Conservation (phyloP, 306 rosid species). For the Vigna mungo region DNA sequence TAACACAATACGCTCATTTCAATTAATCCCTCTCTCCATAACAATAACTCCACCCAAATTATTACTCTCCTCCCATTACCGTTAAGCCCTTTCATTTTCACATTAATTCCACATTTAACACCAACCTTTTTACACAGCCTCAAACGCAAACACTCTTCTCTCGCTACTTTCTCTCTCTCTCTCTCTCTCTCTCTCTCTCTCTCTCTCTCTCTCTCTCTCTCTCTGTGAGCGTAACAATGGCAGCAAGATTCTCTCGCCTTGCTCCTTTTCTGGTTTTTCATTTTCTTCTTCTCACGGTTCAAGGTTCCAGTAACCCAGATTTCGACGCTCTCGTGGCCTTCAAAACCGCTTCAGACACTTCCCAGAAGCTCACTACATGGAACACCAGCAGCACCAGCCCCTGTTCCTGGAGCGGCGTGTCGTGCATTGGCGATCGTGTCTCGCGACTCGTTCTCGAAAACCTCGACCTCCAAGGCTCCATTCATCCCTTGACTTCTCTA, state of each 20-base stretch:
- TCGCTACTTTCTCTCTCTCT: neutral
- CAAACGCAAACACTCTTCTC: neutral
- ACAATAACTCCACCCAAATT: slow-evolving; percentile 15
- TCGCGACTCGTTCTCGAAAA: slow-evolving; percentile 81
- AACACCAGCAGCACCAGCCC: slow-evolving; percentile 58
- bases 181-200: neutral
- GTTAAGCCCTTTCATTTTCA: slow-evolving; percentile 46
- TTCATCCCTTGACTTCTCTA: slow-evolving; percentile 55
- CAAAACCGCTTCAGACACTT: slow-evolving; percentile 67
- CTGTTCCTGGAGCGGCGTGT: slow-evolving; percentile 75
- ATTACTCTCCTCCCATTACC: slow-evolving; percentile 25
- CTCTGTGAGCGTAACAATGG: slow-evolving; percentile 60
- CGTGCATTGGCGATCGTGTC: slow-evolving; percentile 68
- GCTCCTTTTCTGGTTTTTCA: slow-evolving; percentile 21
- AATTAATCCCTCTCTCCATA: neutral
- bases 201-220: neutral
- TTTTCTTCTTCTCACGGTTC: slow-evolving; percentile 12
- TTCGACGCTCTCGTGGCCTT: slow-evolving; percentile 62
- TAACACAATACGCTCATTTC: slow-evolving; percentile 4
- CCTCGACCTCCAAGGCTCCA: slow-evolving; percentile 70
- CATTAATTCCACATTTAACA: slow-evolving; percentile 48
- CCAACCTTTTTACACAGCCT: slow-evolving; percentile 10
- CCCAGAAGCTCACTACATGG: slow-evolving; percentile 69
- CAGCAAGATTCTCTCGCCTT: slow-evolving; percentile 19
- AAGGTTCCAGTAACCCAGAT: slow-evolving; percentile 55